Conservation (phyloP, 2,329 filamentous ascomycete genomes). For the Neocatenulostroma microsporum region DNA sequence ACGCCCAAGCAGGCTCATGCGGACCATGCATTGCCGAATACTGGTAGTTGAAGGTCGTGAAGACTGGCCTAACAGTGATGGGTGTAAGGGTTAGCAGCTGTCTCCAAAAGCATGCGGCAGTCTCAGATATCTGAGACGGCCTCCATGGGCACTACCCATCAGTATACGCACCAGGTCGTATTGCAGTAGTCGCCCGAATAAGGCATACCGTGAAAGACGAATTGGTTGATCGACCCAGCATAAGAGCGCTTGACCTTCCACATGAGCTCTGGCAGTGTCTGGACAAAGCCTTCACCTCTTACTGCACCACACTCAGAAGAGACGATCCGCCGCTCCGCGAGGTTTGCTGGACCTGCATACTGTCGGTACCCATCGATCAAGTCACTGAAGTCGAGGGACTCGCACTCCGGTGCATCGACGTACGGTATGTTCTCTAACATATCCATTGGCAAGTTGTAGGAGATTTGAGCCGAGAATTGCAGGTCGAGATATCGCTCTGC, state of each 20-base stretch:
- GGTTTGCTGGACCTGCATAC: slow-evolving; percentile 27
- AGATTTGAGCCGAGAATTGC: slow-evolving; percentile 21
- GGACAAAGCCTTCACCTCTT: slow-evolving; percentile 19
- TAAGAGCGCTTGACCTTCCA: slow-evolving; percentile 34
- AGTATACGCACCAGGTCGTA: slow-evolving; percentile 48
- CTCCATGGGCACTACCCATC: too few relatives aligned
- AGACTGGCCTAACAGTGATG: too few relatives aligned
- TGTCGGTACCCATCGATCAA: slow-evolving; percentile 29
- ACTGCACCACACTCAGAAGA: slow-evolving; percentile 31
- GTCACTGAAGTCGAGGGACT: slow-evolving; percentile 29
- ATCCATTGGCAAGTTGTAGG: slow-evolving; percentile 30
- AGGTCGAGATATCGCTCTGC: slow-evolving; percentile 18
- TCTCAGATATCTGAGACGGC: too few relatives aligned
- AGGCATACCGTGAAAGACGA: slow-evolving; percentile 39
- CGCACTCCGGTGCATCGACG: slow-evolving; percentile 29
- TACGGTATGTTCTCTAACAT: slow-evolving; percentile 26
- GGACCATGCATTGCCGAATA: slow-evolving; percentile 36
- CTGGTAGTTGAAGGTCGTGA: slow-evolving; percentile 37
- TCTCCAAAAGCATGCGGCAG: too few relatives aligned
- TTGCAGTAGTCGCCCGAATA: slow-evolving; percentile 37
- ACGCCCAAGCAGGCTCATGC: slow-evolving; percentile 37
- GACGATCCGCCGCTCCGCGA: slow-evolving; percentile 25
- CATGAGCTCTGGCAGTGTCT: slow-evolving; percentile 26
- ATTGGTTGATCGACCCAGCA: slow-evolving; percentile 37
- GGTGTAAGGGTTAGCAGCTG: too few relatives aligned